Evolutionary conservation across 345 rosid species (phyloP), one percentile per base, ranked within the genome.

Genomic region (Populus simonii): DNA sequence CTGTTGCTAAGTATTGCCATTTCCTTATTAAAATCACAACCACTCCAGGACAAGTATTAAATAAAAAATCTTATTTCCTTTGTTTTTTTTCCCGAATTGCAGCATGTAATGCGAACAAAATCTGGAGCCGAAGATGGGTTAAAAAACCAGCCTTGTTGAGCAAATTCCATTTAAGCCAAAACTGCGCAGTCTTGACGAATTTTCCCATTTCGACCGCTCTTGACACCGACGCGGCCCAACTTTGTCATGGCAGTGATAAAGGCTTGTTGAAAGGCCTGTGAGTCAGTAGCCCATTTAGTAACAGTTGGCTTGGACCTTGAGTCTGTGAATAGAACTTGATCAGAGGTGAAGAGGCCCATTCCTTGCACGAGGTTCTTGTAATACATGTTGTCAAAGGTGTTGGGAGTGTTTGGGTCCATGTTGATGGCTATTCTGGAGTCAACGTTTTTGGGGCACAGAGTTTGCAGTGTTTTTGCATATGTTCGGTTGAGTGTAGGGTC

Each of bases 371-470:
- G 93, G 82, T 94, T 94, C 79, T 76, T 72, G 88, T 49, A 94
- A 85, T 94, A 94, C 25, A 80, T 86, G 23, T 94, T 94, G 87
- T 94, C 98, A 68, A 94, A 94, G 12, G 45, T 83, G n/a, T 68
- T 90, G 45, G 96, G 93, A 0, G 94, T 82, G 8, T 85, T 76
- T 0, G 98, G 97, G 71, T 94, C 98, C 95, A 94, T 89, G 90
- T 89, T 85, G 71, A 94, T 90, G 66, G 95, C 98, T 16, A 91
- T 88, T 39, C 86, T 80, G 7, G 94, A 88, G 74, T 94, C 94
- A 3, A 94, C 96, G 0, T 76, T 77, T 5, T 68, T 0, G 25
- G 97, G 97, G 51, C 98, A 94, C 97, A 89, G 86, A 38, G 84
- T 82, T 39, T 92, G 80, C 6, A 94, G 89, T 78, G 89, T 86